Percentiles rank a stretch among this genome's conserved stretches.
Conservation (phyloP, 257 asterid species). For the Solanum appendiculatum region DNA sequence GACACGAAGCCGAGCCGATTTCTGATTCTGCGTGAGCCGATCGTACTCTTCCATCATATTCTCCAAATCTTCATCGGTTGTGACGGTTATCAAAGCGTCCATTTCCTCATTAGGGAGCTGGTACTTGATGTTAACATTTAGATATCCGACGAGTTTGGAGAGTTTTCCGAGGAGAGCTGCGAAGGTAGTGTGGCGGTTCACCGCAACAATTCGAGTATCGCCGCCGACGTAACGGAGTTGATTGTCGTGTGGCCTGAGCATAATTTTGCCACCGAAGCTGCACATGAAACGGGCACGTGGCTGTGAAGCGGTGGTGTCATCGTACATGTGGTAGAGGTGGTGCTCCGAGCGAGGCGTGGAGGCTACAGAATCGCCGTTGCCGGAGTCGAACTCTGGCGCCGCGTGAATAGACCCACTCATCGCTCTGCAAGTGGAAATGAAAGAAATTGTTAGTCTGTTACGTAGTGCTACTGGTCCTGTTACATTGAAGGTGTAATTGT, state of each 20-base stretch:
- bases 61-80: conserved; percentile 76
- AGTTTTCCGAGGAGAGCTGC: conserved; percentile 47
- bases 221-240: conserved; percentile 63
- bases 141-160: conserved; percentile 53
- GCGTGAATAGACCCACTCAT: conserved; percentile 38
- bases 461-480: neutral
- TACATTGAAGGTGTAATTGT: neutral
- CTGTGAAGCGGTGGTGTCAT: conserved; percentile 9
- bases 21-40: conserved; percentile 49
- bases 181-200: conserved; percentile 62
- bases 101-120: conserved; percentile 94
- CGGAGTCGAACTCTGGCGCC: conserved; percentile 41
- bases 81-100: conserved; percentile 72
- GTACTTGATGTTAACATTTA: conserved; percentile 56
- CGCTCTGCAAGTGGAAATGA: neutral
- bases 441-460: neutral
- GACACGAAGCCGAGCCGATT: conserved; percentile 62
- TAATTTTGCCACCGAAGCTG: conserved; percentile 53
- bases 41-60: conserved; percentile 95
- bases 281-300: conserved; percentile 79
- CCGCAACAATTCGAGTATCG: conserved; percentile 59
- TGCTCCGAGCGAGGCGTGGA: conserved; percentile 74
- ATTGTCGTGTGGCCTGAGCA: conserved; percentile 57
- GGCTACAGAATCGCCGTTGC: conserved; percentile 41
- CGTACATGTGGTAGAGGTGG: conserved; percentile 36